Evolutionary conservation across 2,329 filamentous ascomycete species (phyloP), one percentile per base, ranked within the genome.

Genomic region (Elsinoe fawcettii): DNA sequence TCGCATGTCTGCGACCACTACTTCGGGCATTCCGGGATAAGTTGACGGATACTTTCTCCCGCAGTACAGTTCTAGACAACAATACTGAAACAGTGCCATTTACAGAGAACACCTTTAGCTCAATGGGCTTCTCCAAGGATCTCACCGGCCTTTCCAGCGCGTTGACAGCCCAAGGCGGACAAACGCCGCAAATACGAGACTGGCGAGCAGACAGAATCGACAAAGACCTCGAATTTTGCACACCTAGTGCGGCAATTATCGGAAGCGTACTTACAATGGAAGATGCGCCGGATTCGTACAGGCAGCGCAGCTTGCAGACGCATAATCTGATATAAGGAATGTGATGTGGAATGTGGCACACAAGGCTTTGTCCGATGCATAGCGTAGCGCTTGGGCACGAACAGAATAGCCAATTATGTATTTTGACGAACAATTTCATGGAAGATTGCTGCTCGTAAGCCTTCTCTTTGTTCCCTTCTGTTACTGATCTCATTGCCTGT

Each of bases 1-100:
- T 69, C 5, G 65, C 67, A 1, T 67, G 69, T 6, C 61, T 71
- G 8, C 66, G 69, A 11, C 68, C 70, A 5, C 60, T 72, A 2
- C 67, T 69, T 44, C 59, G 36, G 4, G 18, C 14, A n/a, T 43
- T 14, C 8, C n/a, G 53, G 12, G 37, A 55, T 14, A 55, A 30
- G n/a, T 18, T 55, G 3, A 14, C 14, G 4, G n/a, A 18, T 7
- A 30, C 16, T n/a, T 12, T 36, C n/a, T 39, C 49, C 5, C 49
- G 18, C 18, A 39, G 32, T 16, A 12, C 30, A n/a, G 25, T 18
- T 2, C 34, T 32, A 32, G 18, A 37, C 12, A 20, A 20, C 16
- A 27, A 20, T 8, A 30, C 18, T 3, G 34, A 36, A 8, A 53
- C 49, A 1, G 18, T 25, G 3, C 18, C 49, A n/a, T 25, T 53